Evolutionary conservation across 345 rosid species (phyloP), one percentile per base, ranked within the genome.

Genomic region (Bruguiera sexangula): DNA sequence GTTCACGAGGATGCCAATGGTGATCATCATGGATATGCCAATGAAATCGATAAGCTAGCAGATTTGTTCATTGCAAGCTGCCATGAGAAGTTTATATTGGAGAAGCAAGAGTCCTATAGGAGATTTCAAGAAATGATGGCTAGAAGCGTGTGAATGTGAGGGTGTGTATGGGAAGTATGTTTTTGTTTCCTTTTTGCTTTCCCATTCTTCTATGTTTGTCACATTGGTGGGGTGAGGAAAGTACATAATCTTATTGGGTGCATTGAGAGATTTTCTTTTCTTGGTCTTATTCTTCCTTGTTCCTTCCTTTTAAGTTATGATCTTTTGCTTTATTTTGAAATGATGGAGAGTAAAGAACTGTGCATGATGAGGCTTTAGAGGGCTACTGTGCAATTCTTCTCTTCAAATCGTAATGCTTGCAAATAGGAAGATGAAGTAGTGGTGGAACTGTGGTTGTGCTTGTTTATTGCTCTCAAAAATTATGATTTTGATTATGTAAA

Each of bases 101-200:
- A 92, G 96, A 95, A 95, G 83, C 91, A 87, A 69, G 99, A 95
- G 78, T 95, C 99, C 1, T 83, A 87, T 66, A 90, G 99, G 85
- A 92, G 92, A 82, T 95, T 83, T 64, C 93, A 92, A 48, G 94
- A 88, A 39, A 88, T 80, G 94, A 78, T 92, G 65, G 88, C 88
- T 3, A 86, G 88, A 84, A 84, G 92, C 82, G 64, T 83, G 68
- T 87, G 85, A 85, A 63, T 24, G 21, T 8, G 6, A 39, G 11
- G 10, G 21, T 16, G 30, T 53, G 20, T 8, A 5, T 24, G 32
- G 48, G 13, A 2, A 51, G 6, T 29, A 6, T 18, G 8, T 26
- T 21, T 73, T 39, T 24, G 32, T 54, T 21, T 34, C 2, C 4
- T 21, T 52, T 48, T 58, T 1, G 62, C 77, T 74, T 73, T 73